Base-by-base conservation (phyloP, 768 basidiomycete genomes). In the Tubosaeta brunneosetosa region DNA sequence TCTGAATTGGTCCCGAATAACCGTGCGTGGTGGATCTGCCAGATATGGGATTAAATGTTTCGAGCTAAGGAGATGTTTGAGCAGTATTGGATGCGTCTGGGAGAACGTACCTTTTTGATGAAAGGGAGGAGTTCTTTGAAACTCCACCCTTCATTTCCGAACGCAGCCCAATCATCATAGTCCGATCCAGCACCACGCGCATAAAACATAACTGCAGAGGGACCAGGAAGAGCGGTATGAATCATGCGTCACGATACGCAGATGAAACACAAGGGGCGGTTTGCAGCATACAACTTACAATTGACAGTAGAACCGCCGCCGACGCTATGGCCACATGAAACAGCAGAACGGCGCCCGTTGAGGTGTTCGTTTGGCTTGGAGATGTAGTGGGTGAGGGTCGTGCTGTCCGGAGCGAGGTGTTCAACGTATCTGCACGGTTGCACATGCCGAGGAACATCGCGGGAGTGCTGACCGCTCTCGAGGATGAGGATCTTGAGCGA, bases 41-140 rank as follows among this genome's bases (percentile, higher is more conserved):
- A 1, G 62, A 51, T 4, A 56, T 58, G 6, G 66, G 59, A 12
- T 70, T 59, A 49, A 73, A 75, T 0, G 71, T 72, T 52, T 76
- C 74, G 25, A 45, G 3, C 50, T 22, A 22, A 3, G 22, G 3
- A 22, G 3, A 22, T 51, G 29, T 29, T 6, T 9, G 29, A 6
- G 9, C 3, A 46, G 29, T 29, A 22, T 46, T 61, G 0, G 1
- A 11, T 7, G 22, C 22, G 22, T 22, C 22, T 22, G 22, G 22
- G 22, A 2, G 22, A 22, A 31, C 49, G 8, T 51, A 79, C 85
- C 75, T 85, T 84, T 55, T 71, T 77, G 27, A 22, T 22, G 12
- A 85, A 66, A 0, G 84, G 84, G 27, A 86, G 76, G 6, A 87
- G 60, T 26, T 80, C 70, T 44, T 73, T 69, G 0, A 80, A 79